Base-by-base conservation (phyloP, 768 basidiomycete genomes). In the Calocybe indica region DNA sequence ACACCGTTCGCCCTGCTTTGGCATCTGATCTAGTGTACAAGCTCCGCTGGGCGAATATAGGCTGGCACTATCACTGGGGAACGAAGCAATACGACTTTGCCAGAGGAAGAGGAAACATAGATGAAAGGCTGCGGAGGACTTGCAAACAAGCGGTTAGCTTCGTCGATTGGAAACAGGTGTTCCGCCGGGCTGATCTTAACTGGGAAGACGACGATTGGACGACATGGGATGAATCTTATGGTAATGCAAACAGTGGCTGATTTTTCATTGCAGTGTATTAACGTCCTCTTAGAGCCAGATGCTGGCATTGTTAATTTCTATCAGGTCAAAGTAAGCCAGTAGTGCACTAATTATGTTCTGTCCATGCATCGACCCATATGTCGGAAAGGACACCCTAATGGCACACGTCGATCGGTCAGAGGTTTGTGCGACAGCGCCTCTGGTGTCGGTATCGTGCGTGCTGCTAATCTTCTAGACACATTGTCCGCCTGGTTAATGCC, bases 291-390 rank as follows among this genome's bases (percentile, higher is more conserved):
- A 94, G 92, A 88, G 60, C 92, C 94, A 3, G 95, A 99, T 58
- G 94, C 93, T 8, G 95, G 94, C 6, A 96, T 98, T 44, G 86
- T 96, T 46, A 98, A 98, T 61, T 96, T 93, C 60, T 97, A 96
- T 60, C 89, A 93, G 63, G 76, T 75, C 39, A 87, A 83, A 64
- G 83, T 78, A 31, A 36, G 57, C 7, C 52, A 10, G 7, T 7
- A 15, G 11, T 35, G 2, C 14, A 43, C 13, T 29, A 2, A 28
- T 11, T 28, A 29, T 22, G 10, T 41, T n/a, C 22, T 11, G 32
- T 11, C 6, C 22, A 32, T 45, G 43, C 47, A 29, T 40, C 10
- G 43, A 47, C 3, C 37, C 5, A 14, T 46, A 37, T 46, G 31
- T 32, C 34, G 5, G 33, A 10, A n/a, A 83, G 78, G 93, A 98